Evolutionary conservation across 768 basidiomycete genomes (phyloP), one percentile per base, ranked within the genome.

Genomic region (Phylloporus arenicola): DNA sequence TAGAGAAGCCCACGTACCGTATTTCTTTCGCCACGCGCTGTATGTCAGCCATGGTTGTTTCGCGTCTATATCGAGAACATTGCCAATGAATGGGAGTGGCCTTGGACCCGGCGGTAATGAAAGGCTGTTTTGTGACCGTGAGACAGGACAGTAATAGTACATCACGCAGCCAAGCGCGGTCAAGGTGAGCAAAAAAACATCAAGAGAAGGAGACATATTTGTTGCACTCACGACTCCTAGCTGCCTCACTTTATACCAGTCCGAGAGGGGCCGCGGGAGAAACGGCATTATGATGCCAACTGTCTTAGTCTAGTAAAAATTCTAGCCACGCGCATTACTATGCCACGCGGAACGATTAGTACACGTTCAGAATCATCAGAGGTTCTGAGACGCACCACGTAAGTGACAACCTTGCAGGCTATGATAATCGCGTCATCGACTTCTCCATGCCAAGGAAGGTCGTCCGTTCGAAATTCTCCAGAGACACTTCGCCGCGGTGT

Each of bases 41-140:
- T 65, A 65, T 16, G 64, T 65, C 39, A 63, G 55, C 60, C 60
- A 63, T 8, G 63, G 63, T 25, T 55, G 50, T 22, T 57, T 29
- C 1, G 57, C 42, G 35, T 63, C 45, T 31, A 63, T 57, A 8
- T 65, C 60, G 11, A 65, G 29, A 30, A 63, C 11, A 39, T 63
- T 63, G 22, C 62, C 62, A n/a, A 63, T 48, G 1, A 63, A 31
- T 1, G 63, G 62, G 30, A 63, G 47, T 14, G 63, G 43, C 43
- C 31, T 43, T 39, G 62, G 62, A 29, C 63, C 63, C 0, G 62
- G 62, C 1, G 63, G 62, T n/a, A 63, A 33, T 3, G 57, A 52
- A 38, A 46, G 48, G 12, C 39, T 19, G 6, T 44, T 40, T 38
- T 31, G 59, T 12, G 53, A 19, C 31, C 50, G 51, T 19, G 47